phyloP scores from a whole-genome alignment of 129 eudicot genomes.

The Chrysanthemum seticuspe region DNA sequence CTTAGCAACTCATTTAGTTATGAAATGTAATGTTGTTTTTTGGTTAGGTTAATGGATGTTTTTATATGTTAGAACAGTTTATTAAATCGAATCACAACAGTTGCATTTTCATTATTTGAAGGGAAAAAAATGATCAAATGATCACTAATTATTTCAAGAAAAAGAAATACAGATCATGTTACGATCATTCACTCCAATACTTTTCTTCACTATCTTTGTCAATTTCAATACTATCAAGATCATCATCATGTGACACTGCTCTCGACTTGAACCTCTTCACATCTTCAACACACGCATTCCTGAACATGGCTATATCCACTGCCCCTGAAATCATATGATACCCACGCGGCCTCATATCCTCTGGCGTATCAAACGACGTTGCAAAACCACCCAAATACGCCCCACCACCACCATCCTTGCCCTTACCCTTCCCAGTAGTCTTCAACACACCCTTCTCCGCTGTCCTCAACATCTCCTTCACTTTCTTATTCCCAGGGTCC shows the following conservation, averaged over 20 bases:
- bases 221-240: constrained; percentile 20
- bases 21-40: constrained; percentile 4
- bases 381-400: constrained; percentile 71
- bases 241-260: constrained; percentile 25
- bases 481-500: constrained; percentile 95
- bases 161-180: background rate
- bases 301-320: constrained; percentile 70
- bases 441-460: constrained; percentile 77
- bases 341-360: constrained; percentile 62
- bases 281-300: constrained; percentile 78
- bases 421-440: constrained; percentile 16
- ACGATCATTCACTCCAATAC: constrained; percentile 58
- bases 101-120: constrained; percentile 9
- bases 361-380: constrained; percentile 69
- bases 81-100: background rate
- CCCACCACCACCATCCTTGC: constrained; percentile 29
- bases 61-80: background rate
- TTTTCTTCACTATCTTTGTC: constrained; percentile 47
- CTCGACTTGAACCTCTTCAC: constrained; percentile 59
- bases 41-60: background rate
- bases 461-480: constrained; percentile 54
- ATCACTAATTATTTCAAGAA: background rate
- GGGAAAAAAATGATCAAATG: background rate
- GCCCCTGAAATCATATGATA: constrained; percentile 87
- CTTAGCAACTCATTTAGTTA: constrained; percentile 5